These are phyloP conservation scores for Chytriomyces hyalinus DNA, from an alignment of 192 early-diverging fungal species.

Conservation along the genomic window DNA sequence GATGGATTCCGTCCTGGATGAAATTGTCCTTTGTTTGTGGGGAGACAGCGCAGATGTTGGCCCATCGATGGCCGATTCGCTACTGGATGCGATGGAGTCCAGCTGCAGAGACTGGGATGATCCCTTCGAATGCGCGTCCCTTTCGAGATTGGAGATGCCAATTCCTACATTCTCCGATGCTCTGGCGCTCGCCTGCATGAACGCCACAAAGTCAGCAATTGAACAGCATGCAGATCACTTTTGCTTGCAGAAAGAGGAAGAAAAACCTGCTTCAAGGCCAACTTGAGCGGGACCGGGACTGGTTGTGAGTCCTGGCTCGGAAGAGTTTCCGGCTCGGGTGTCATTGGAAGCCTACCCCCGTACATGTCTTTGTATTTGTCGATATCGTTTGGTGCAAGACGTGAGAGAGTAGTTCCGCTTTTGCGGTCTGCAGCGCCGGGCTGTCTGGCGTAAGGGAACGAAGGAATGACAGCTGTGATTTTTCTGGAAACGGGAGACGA, in stretches of 20 bases:
- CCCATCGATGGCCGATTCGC: too few relatives aligned
- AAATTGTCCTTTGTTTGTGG: constrained; percentile 31
- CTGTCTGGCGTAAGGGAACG: constrained; percentile 89
- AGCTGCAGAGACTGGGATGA: neutral
- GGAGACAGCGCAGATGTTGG: neutral
- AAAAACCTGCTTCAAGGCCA: constrained; percentile 88
- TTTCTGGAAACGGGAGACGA: constrained; percentile 43
- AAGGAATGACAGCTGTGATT: constrained; percentile 92
- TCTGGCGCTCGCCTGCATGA: neutral
- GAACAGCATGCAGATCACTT: too few relatives aligned
- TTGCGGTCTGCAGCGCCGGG: constrained; percentile 53
- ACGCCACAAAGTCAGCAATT: too few relatives aligned
- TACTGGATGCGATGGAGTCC: neutral
- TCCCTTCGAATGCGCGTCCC: neutral
- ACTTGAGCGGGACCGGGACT: constrained; percentile 52
- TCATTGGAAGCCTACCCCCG: constrained; percentile 36
- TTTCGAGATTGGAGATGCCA: neutral
- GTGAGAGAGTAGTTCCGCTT: constrained; percentile 46
- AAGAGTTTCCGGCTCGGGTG: constrained; percentile 12
- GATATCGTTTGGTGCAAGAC: constrained; percentile 45
- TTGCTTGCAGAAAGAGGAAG: constrained; percentile 35
- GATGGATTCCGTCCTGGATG: constrained; percentile 41
- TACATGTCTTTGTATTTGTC: constrained; percentile 49
- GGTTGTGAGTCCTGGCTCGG: constrained; percentile 1
- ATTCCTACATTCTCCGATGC: neutral